Evolutionary conservation across 345 rosid genomes (phyloP).

Genomic region (Ailanthus altissimus): DNA sequence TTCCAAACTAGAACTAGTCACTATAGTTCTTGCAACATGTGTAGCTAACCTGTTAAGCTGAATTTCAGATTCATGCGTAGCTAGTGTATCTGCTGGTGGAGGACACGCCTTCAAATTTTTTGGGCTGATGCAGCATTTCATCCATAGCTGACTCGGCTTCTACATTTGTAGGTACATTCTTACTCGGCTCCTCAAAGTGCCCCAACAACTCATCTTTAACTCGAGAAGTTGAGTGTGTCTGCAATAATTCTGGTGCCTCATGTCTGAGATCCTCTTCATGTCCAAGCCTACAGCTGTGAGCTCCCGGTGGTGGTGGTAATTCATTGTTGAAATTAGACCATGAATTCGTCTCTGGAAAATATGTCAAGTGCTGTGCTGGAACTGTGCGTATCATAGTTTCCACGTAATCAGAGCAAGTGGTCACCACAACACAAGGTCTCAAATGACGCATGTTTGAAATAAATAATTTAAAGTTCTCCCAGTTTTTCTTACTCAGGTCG

Average conservation of each 20-base stretch:
- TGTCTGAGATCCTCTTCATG: no score
- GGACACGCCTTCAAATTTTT: background rate
- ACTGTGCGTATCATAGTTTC: slow-evolving; percentile 2
- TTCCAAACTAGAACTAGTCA: no score
- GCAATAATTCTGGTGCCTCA: background rate
- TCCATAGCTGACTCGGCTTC: background rate
- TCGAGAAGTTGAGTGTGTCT: background rate
- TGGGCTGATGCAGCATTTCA: background rate
- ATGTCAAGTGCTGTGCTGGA: slow-evolving; percentile 1
- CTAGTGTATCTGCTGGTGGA: no score
- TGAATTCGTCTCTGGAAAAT: background rate
- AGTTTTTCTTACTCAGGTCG: background rate
- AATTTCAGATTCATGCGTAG: no score
- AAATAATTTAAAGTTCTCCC: background rate
- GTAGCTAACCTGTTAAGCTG: no score
- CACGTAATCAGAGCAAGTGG: slow-evolving; percentile 12
- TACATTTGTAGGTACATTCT: no score
- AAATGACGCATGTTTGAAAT: background rate
- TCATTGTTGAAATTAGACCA: no score
- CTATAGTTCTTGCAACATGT: no score
- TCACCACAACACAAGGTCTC: slow-evolving; percentile 20
- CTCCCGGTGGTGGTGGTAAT: no score
- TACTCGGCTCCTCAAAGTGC: background rate
- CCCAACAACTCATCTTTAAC: no score
- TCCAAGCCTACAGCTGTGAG: no score